Evolutionary conservation across 2,329 filamentous ascomycete species (phyloP), one percentile per base, ranked within the genome.

Genomic region (Leptographium wingfieldii): DNA sequence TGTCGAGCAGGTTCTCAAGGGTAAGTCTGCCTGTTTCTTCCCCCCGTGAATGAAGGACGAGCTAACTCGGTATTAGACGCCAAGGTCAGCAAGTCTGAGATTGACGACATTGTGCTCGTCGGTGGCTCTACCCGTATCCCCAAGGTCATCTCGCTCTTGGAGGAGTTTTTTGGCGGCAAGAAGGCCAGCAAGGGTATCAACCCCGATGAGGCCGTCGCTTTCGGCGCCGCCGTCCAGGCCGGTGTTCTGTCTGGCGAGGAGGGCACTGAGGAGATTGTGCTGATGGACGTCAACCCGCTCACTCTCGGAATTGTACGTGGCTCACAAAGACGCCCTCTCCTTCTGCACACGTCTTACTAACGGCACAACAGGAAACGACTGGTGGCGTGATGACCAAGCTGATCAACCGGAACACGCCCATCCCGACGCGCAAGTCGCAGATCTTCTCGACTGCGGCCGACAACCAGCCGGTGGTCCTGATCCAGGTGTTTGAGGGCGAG

Each of bases 161-260:
- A 97, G 81, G 92, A 97, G 77, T 97, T 83, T 84, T 97, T 97
- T 74, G 80, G 73, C 69, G 87, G 92, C 75, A 97, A 97, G 89
- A 92, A 94, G 82, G 91, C 92, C 69, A 92, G 88, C 83, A 97
- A 97, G 90, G 90, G 91, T 77, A 96, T 99, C 75, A 97, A 97
- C 85, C 94, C 94, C 68, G 94, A 99, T 72, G 94, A 97, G 82
- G 94, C 94, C 78, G 94, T 97, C 68, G 94, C 94, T 72, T 97
- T 92, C 74, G 94, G 94, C 78, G 94, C 94, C 65, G 92, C 94
- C 68, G 91, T 97, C 68, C 94, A 99, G 79, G 94, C 88, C 78
- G 92, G 92, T 87, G 86, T 97, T 71, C 82, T 99, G 64, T 88
- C 91, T 68, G 91, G 91, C 67, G 90, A 96, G 78, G 83, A 87